phyloP scores from a whole-genome alignment of 352 stramenopile genomes.

The Vaucheria bursata region DNA sequence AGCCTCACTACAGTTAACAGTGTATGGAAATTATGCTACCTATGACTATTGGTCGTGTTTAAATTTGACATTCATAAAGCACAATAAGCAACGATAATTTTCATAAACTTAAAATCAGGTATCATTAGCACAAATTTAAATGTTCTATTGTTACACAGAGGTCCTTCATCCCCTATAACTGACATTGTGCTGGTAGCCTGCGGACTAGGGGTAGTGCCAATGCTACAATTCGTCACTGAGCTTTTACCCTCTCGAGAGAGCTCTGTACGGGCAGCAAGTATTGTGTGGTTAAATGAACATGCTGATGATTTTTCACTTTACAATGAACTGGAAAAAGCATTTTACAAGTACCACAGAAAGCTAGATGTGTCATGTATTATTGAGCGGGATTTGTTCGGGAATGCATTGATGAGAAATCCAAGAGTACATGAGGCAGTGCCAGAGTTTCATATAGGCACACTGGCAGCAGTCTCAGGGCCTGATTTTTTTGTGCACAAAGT shows the following conservation, averaged over 20 bases:
- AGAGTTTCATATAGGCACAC: slow-evolving; percentile 16
- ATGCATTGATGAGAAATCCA: slow-evolving; percentile 25
- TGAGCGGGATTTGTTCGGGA: slow-evolving; percentile 39
- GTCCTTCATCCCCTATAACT: slow-evolving; percentile 23
- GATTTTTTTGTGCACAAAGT: slow-evolving; percentile 42
- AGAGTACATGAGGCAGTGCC: slow-evolving; percentile 21
- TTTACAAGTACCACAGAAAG: slow-evolving; percentile 46
- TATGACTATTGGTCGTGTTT: no score
- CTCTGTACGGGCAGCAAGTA: slow-evolving; percentile 18
- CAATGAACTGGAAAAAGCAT: slow-evolving; percentile 30
- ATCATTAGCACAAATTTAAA: no score
- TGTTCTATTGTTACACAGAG: no score
- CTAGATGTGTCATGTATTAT: slow-evolving; percentile 45
- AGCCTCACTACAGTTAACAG: no score
- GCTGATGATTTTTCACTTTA: slow-evolving; percentile 43
- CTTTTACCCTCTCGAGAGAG: slow-evolving; percentile 20
- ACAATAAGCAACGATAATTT: no score
- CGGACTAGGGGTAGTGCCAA: slow-evolving; percentile 34
- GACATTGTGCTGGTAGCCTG: slow-evolving; percentile 36
- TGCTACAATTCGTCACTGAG: slow-evolving; percentile 44
- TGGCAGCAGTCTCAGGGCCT: slow-evolving; percentile 9
- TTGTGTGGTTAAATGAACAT: slow-evolving; percentile 41
- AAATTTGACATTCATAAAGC: no score
- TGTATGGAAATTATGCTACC: no score
- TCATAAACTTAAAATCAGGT: no score